phyloP scores from a whole-genome alignment of 768 basidiomycete genomes.

The Hebeloma cylindrosporum region DNA sequence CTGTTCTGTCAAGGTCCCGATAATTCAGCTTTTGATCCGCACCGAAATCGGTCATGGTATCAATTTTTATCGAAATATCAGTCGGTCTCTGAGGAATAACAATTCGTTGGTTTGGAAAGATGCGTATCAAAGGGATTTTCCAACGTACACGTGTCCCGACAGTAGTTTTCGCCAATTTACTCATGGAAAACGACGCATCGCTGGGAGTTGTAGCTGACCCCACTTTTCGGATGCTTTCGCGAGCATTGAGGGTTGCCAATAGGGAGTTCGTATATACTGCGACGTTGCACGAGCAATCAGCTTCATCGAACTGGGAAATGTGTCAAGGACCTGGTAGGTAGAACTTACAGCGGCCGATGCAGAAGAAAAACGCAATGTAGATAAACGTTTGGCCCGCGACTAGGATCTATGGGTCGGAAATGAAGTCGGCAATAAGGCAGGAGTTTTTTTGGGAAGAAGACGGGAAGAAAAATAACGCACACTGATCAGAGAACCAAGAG shows the following conservation, averaged over 20 bases:
- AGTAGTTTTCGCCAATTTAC: too few species aligned
- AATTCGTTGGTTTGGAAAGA: neutral
- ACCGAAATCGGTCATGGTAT: too few species aligned
- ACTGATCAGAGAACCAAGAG: slow-evolving; percentile 53
- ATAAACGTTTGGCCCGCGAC: slow-evolving; percentile 49
- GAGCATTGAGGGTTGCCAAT: slow-evolving; percentile 1
- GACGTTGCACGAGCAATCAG: neutral
- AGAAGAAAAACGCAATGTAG: slow-evolving; percentile 62
- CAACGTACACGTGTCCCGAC: too few species aligned
- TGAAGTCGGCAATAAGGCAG: neutral
- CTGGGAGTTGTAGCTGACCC: too few species aligned
- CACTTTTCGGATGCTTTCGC: slow-evolving; percentile 1
- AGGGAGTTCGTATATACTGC: slow-evolving; percentile 5
- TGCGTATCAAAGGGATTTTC: too few species aligned
- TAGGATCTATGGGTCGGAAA: slow-evolving; percentile 42
- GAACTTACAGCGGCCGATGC: slow-evolving; percentile 58
- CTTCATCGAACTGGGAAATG: neutral
- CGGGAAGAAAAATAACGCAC: slow-evolving; percentile 36
- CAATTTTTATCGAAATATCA: slow-evolving; percentile 56
- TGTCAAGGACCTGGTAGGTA: neutral
- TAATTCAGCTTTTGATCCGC: neutral
- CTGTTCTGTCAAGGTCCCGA: neutral
- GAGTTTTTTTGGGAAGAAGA: slow-evolving; percentile 2
- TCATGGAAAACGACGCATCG: too few species aligned
- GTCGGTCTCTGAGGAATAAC: slow-evolving; percentile 33